Base-by-base conservation (phyloP, 2,329 filamentous ascomycete genomes). In the Chrysoporthe austroafricana region DNA sequence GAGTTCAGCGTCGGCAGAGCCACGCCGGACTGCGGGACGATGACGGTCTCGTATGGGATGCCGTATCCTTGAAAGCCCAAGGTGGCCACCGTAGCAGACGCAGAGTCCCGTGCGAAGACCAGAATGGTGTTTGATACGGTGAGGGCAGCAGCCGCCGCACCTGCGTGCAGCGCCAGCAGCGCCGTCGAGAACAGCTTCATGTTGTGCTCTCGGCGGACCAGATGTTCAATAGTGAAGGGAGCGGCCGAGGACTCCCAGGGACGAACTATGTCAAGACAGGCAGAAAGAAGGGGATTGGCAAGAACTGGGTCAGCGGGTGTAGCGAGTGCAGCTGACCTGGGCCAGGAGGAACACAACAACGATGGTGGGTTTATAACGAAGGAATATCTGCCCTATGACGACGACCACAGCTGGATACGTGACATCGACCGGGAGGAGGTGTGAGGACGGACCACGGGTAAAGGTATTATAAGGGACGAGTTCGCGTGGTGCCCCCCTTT, bases 31-130 rank as follows among this genome's bases (percentile, higher is more conserved):
- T 85, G 79, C 8, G 86, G 86, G n/a, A 90, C 85, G 26, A 84
- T 71, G 13, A 88, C 73, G 6, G 82, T 79, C 71, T 88, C 79
- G 72, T 82, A 89, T 1, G 86, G 85, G 70, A 90, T 89, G 43
- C 86, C 87, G 72, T 90, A 89, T 67, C 81, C 86, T 72, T 86
- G 84, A 9, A 90, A 80, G 34, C 86, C 87, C 14, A 82, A 82
- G 46, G 80, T 82, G 14, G 83, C 83, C 39, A 82, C 82, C 21
- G 76, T 77, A 9, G 83, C 84, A 2, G 84, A 80, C 34, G 78
- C 76, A 48, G 79, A 71, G 73, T 88, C 85, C 70, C 82, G 80
- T 52, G 85, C 86, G 70, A 90, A 80, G 61, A 89, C 79, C 57
- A 90, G 78, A 66, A 89, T 81, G 42, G 85, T 88, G 76, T 69